phyloP scores from a whole-genome alignment of 768 basidiomycete genomes.

The Favolaschia claudopus region DNA sequence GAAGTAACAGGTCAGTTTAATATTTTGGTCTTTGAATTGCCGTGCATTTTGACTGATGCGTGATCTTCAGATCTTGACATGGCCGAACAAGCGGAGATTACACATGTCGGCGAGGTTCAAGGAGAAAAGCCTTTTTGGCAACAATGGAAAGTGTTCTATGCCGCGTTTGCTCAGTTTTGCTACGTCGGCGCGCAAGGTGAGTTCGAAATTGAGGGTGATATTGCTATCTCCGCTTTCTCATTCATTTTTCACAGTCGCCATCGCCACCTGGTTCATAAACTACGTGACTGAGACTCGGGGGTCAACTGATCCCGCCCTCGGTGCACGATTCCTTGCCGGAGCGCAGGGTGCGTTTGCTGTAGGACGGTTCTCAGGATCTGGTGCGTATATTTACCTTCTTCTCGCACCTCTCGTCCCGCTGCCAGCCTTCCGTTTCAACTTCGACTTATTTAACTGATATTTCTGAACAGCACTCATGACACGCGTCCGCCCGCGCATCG shows the following conservation, averaged over 20 bases:
- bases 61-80: constrained; percentile 39
- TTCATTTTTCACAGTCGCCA: constrained; percentile 30
- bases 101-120: constrained; percentile 36
- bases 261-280: constrained; percentile 44
- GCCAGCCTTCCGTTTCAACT: too few relatives aligned
- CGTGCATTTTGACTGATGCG: not conserved
- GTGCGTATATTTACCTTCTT: constrained; percentile 23
- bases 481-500: constrained; percentile 35
- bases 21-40: not conserved
- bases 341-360: constrained; percentile 43
- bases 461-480: constrained; percentile 35
- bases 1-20: constrained; percentile 39
- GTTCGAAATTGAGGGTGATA: not conserved
- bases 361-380: constrained; percentile 40
- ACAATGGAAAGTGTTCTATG: constrained; percentile 40
- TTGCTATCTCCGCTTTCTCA: not conserved
- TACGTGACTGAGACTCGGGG: constrained; percentile 39
- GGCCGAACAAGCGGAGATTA: constrained; percentile 42
- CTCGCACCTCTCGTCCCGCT: too few relatives aligned
- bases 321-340: constrained; percentile 41
- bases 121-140: constrained; percentile 37
- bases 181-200: constrained; percentile 42
- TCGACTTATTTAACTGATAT: too few relatives aligned
- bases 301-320: constrained; percentile 31
- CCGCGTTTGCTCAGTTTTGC: constrained; percentile 42